Evolutionary conservation across 306 rosid genomes (phyloP), one percentile per base, ranked within the genome.

Genomic region (Sicyos baderoa): DNA sequence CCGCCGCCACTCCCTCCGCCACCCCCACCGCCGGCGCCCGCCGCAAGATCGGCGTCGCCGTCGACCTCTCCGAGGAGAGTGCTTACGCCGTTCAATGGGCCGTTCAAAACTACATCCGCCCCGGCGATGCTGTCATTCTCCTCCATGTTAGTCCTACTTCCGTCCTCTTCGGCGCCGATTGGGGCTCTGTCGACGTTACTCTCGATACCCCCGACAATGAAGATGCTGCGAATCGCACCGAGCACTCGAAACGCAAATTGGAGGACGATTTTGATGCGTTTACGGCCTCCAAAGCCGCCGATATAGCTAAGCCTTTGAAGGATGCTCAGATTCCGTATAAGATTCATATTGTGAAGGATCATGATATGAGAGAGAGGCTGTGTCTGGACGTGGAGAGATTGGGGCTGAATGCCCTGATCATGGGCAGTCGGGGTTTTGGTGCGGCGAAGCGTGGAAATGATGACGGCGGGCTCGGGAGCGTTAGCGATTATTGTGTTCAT

Each of bases 41-140:
- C 68, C 96, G 99, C 68, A 86, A 76, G 79, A 81, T 94, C 27
- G 99, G 99, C 14, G 97, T 90, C 0, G 99, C 99, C 19, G 97
- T 90, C 4, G 97, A 90, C 83, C 95, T 94, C 76, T 88, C 97
- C 70, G 99, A 85, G 68, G 99, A 94, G 79, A 85, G 91, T 61
- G 99, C 99, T 8, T 88, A 81, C 82, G 97, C 99, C 7, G 97
- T 94, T 9, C 87, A 76, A 75, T 94, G 99, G 99, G 96, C 99
- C 9, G 99, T 94, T 12, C 85, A 86, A 49, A 85, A 94, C 79
- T 94, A 94, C 78, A 81, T 94, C 74, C 95, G 99, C 1, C 99
- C 99, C 2, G 99, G 97, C 0, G 99, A 93, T 66, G 99, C 97
- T 29, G 99, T 90, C 15, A 84, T 93, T 62, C 97, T 93, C 80